Evolutionary conservation across 2,329 filamentous ascomycete genomes (phyloP), one percentile per base, ranked within the genome.

Genomic region (Fusarium pininemorale): DNA sequence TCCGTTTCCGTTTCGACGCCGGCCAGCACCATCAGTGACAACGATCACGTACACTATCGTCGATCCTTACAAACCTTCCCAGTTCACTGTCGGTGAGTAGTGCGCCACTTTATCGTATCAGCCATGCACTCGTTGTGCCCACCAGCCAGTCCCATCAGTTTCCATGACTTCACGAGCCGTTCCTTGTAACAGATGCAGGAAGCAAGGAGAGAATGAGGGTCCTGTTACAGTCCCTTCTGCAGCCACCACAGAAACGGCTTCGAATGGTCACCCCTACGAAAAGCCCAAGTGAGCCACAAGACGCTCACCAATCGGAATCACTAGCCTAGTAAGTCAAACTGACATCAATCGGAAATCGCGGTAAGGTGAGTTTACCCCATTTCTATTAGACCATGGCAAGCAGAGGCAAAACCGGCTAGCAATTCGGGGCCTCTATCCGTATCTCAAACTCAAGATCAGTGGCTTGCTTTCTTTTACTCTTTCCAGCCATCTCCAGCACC

Each of bases 401-500:
- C 12, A 14, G 16, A 24, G 30, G 48, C 30, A 24, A 35, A 24
- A 6, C 4, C n/a, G 16, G 7, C 30, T 11, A 14, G 30, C 4
- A 35, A 35, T 20, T 3, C 9, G 13, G 9, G n/a, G 16, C 8
- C 8, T 35, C n/a, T 51, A 20, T 51, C 8, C 16, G 30, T 11
- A 35, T 53, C 30, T 24, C 16, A 15, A 24, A 12, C 24, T n/a
- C 4, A 7, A n/a, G 35, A 44, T 26, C n/a, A 50, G 24, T 24
- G 11, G 5, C 2, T n/a, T 4, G 5, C 14, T 15, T 32, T 38
- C n/a, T 9, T 12, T 58, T 69, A 79, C 42, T 75, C 79, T 47
- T 78, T 77, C 84, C 84, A 86, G 3, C 83, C 84, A 63, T 87
- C 84, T 3, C 83, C 84, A 48, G 83, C 85, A 24, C 84, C 83